Conservation (phyloP, 1,284 basidiomycete genomes). For the Pyrrhoderma lamaoense region DNA sequence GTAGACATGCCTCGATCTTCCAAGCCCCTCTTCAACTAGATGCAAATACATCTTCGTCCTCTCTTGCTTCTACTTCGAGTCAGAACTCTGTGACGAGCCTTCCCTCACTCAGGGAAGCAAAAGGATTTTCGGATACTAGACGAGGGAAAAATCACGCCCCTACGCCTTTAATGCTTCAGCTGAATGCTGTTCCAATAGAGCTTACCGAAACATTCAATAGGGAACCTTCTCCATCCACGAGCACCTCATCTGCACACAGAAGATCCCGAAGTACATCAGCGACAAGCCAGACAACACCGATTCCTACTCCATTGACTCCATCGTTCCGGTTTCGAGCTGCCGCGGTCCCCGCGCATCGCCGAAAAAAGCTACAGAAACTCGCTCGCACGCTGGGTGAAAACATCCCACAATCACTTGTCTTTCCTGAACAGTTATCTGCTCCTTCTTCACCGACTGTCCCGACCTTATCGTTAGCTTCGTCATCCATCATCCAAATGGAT, state of each 20-base stretch:
- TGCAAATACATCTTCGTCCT: slow-evolving; percentile 9
- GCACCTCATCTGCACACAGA: neutral
- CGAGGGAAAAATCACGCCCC: slow-evolving; percentile 19
- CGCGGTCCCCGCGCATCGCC: slow-evolving; percentile 24
- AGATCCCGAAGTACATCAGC: slow-evolving; percentile 12
- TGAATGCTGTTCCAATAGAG: slow-evolving; percentile 11
- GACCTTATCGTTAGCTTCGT: neutral
- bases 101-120: slow-evolving; percentile 3
- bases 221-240: neutral
- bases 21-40: slow-evolving; percentile 5
- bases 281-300: slow-evolving; percentile 6
- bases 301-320: slow-evolving; percentile 24
- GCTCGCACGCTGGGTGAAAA: slow-evolving; percentile 46
- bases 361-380: slow-evolving; percentile 42
- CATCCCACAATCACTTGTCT: slow-evolving; percentile 46
- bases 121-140: slow-evolving; percentile 20
- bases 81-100: neutral
- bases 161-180: slow-evolving; percentile 23
- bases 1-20: slow-evolving; percentile 14
- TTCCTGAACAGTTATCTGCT: slow-evolving; percentile 19
- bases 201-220: neutral
- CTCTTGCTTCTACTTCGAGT: slow-evolving; percentile 4
- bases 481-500: neutral
- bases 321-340: slow-evolving; percentile 20
- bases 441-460: neutral